Percentiles rank a stretch among this genome's conserved stretches.
These are phyloP conservation scores for Euphrasia arctica DNA, from an alignment of 305 asterid genomes.

Conservation along the genomic window DNA sequence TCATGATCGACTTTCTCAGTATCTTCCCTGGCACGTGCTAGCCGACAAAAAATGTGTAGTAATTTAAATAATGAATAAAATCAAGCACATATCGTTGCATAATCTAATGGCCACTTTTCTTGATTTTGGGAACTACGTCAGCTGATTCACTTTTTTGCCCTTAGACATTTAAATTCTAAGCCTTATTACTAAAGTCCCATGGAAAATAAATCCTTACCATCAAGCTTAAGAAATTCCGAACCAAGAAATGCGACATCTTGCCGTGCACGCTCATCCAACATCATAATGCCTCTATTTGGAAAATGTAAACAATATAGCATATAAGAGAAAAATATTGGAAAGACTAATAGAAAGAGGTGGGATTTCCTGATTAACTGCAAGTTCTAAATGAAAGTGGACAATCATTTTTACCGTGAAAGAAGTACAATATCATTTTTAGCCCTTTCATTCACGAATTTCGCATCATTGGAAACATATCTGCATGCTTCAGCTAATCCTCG, in stretches of 20 bases:
- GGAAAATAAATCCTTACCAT: conserved; percentile 52
- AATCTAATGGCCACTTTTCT: background rate
- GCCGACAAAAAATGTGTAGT: conserved; percentile 22
- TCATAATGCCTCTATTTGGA: conserved; percentile 64
- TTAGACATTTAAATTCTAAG: background rate
- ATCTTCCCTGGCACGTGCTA: conserved; percentile 93
- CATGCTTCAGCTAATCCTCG: conserved; percentile 87
- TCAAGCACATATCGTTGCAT: conserved; percentile 13
- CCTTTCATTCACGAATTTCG: conserved; percentile 83
- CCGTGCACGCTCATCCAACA: conserved; percentile 89
- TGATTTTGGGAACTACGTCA: no score
- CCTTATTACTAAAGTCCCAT: background rate
- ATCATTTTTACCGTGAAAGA: conserved; percentile 67
- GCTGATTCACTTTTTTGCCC: background rate
- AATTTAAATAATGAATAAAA: conserved; percentile 19
- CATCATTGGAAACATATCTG: conserved; percentile 78
- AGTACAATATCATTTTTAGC: conserved; percentile 79
- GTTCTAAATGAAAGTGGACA: conserved; percentile 20
- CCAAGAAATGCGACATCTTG: conserved; percentile 92
- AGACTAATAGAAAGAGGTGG: conserved; percentile 9
- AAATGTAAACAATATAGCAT: conserved; percentile 13
- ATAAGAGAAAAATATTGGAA: conserved; percentile 1
- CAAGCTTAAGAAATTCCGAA: conserved; percentile 89
- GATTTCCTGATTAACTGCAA: conserved; percentile 16
- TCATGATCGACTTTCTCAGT: conserved; percentile 76